phyloP scores from a whole-genome alignment of 768 basidiomycete genomes.

The Terana coerulea region DNA sequence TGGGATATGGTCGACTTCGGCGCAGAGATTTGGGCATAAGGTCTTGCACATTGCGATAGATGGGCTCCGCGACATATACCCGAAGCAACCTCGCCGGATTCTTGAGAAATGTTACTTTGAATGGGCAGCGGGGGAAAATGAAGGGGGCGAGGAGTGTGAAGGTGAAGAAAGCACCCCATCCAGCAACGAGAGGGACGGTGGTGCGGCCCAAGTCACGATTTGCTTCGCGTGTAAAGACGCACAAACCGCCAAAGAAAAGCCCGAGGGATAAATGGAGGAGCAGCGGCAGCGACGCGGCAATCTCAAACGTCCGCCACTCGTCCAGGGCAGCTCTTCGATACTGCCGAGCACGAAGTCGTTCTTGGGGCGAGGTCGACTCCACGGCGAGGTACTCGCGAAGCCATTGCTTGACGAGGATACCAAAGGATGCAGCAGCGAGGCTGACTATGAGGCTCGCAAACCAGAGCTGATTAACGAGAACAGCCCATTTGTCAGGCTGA shows the following conservation, averaged over 20 bases:
- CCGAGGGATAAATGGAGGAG: conserved; percentile 17
- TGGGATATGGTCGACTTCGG: too few species aligned
- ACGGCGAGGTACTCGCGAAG: conserved; percentile 15
- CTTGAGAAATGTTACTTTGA: background rate
- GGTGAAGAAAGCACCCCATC: background rate
- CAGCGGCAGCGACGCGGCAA: conserved; percentile 18
- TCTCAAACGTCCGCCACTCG: conserved; percentile 19
- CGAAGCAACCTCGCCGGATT: too few species aligned
- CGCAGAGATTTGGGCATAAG: too few species aligned
- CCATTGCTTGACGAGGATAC: conserved; percentile 24
- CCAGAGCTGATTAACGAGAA: conserved; percentile 19
- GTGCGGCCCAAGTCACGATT: background rate
- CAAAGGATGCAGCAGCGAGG: conserved; percentile 19
- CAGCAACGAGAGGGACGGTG: background rate
- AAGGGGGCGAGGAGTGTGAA: background rate
- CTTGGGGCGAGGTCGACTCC: conserved; percentile 8
- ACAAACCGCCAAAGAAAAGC: conserved; percentile 18
- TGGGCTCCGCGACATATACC: too few species aligned
- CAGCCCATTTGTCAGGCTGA: background rate
- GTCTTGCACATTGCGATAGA: too few species aligned
- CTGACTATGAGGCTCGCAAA: conserved; percentile 20
- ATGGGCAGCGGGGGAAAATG: background rate
- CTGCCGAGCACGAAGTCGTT: conserved; percentile 15
- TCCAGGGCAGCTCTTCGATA: conserved; percentile 14
- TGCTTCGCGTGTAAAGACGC: conserved; percentile 10